Conservation (phyloP, 1,284 basidiomycete genomes). For the Trichosporon coremiiforme region DNA sequence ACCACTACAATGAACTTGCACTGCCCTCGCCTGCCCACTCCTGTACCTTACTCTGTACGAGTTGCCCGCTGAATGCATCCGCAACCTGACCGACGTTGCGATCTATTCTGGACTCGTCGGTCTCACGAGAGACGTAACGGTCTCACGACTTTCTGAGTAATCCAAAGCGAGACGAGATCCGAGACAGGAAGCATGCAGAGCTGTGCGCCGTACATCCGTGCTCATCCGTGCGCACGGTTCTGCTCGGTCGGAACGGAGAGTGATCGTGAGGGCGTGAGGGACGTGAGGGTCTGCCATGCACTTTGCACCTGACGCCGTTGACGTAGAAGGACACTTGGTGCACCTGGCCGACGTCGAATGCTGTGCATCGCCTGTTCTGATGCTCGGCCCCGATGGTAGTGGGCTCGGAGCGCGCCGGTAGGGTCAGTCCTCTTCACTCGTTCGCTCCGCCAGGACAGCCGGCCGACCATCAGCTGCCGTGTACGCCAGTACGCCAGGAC, state of each 20-base stretch:
- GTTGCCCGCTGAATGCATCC: background rate
- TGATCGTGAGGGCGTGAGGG: background rate
- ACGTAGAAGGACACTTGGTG: background rate
- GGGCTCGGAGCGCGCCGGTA: background rate
- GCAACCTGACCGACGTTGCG: background rate
- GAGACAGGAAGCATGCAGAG: slow-evolving; percentile 11
- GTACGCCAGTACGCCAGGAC: too few relatives aligned
- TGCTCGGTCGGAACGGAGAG: slow-evolving; percentile 3
- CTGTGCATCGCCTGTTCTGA: background rate
- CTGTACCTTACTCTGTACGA: background rate
- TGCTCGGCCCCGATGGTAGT: background rate
- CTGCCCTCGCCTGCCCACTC: background rate
- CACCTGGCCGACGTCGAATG: background rate
- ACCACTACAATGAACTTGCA: background rate
- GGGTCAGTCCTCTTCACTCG: too few relatives aligned
- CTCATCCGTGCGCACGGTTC: background rate
- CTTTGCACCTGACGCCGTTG: background rate
- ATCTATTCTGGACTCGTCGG: background rate
- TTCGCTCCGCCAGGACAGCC: too few relatives aligned
- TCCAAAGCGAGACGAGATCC: slow-evolving; percentile 3
- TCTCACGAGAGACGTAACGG: background rate
- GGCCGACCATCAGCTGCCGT: too few relatives aligned
- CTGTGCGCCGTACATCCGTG: background rate
- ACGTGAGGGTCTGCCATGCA: too few relatives aligned
- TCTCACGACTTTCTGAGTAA: slow-evolving; percentile 1